Percentiles rank a stretch among this genome's conserved stretches.
Evolutionary conservation across 2,329 filamentous ascomycete genomes (phyloP).

Genomic region (Daldinia eschscholtzii): DNA sequence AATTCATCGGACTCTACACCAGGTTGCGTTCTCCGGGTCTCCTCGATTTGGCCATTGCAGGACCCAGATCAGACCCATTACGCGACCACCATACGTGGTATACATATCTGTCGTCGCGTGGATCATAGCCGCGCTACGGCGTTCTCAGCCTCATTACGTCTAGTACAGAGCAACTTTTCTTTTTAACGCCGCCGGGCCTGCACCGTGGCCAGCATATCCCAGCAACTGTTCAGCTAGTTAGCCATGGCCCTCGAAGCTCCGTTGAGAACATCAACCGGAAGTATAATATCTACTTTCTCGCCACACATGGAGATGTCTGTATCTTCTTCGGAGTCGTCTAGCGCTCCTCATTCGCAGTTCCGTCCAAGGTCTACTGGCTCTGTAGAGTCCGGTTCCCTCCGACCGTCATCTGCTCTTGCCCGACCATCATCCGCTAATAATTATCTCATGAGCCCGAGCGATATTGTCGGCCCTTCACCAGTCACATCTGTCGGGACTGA

Average conservation of each 20-base stretch:
- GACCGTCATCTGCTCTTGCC: conserved; percentile 63
- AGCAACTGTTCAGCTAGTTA: conserved; percentile 36
- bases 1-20: conserved; percentile 38
- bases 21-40: conserved; percentile 32
- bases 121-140: conserved; percentile 42
- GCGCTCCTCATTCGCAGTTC: conserved; percentile 62
- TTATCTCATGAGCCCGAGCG: conserved; percentile 72
- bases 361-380: conserved; percentile 60
- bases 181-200: conserved; percentile 35
- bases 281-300: conserved; percentile 66
- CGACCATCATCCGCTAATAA: conserved; percentile 67
- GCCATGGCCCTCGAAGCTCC: conserved; percentile 73
- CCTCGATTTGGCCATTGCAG: conserved; percentile 34
- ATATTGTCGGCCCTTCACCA: conserved; percentile 83
- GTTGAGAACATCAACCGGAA: conserved; percentile 72
- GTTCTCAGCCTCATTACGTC: conserved; percentile 41
- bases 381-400: conserved; percentile 63
- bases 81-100: conserved; percentile 33
- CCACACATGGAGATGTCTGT: conserved; percentile 67
- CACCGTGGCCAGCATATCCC: conserved; percentile 36
- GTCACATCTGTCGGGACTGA: conserved; percentile 88
- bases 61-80: conserved; percentile 37
- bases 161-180: conserved; percentile 25
- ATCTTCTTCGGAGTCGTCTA: conserved; percentile 66
- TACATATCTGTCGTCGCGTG: conserved; percentile 38